Conservation (phyloP, 164 flowering plant species). For the Kalanchoe fedtschenkoi region DNA sequence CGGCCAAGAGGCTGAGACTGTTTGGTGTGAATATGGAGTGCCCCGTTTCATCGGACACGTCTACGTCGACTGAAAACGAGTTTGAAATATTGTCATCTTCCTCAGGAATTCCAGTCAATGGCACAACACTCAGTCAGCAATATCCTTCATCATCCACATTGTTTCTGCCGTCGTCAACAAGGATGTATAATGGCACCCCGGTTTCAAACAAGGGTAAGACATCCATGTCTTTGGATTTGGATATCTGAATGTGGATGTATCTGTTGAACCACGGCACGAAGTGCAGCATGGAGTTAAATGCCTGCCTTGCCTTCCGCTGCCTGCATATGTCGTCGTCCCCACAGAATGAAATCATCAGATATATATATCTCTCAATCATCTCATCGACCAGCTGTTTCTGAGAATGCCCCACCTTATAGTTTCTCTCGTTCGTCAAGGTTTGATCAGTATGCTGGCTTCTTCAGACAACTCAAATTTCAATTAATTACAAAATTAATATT, state of each 20-base stretch:
- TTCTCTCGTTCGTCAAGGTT: neutral
- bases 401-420: neutral
- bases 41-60: conserved; percentile 30
- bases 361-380: too few species aligned
- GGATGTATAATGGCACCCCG: neutral
- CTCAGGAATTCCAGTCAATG: conserved; percentile 4
- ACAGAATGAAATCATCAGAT: too few species aligned
- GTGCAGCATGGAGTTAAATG: neutral
- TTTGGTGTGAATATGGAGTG: conserved; percentile 92
- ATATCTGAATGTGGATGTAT: neutral
- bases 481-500: neutral
- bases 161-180: neutral
- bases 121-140: conserved; percentile 2
- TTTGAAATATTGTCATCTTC: conserved; percentile 27
- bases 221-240: neutral
- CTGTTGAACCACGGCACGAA: neutral
- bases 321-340: neutral
- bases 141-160: conserved; percentile 12
- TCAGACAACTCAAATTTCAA: neutral
- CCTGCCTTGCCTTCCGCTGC: neutral
- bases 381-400: too few species aligned
- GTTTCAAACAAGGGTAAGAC: conserved; percentile 4
- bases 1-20: conserved; percentile 58
- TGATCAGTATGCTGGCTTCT: conserved; percentile 3
- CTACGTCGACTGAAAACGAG: conserved; percentile 17